Conservation (phyloP, 129 eudicot species). For the Flaveria bidentis region DNA sequence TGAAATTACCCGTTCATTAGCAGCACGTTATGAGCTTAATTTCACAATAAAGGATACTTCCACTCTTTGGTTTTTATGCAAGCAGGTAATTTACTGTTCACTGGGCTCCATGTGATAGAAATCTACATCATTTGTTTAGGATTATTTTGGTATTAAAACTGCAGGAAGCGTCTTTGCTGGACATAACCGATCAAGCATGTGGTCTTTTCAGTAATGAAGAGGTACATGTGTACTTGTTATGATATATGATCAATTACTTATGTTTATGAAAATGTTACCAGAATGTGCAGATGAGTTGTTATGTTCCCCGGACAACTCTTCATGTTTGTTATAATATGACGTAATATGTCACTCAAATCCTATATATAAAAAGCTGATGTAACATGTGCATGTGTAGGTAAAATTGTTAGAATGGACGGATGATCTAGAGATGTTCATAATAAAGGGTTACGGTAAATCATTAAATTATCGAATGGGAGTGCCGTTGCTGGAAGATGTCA, state of each 20-base stretch:
- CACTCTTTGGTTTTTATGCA: constrained; percentile 89
- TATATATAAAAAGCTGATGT: constrained; percentile 10
- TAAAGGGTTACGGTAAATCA: constrained; percentile 93
- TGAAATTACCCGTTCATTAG: constrained; percentile 59
- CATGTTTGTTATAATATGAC: constrained; percentile 6
- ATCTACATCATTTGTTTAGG: not conserved
- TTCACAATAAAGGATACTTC: constrained; percentile 70
- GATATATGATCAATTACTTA: not conserved
- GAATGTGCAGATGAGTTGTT: constrained; percentile 15
- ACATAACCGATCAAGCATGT: constrained; percentile 87
- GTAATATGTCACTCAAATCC: not conserved
- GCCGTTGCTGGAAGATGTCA: constrained; percentile 83
- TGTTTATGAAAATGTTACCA: constrained; percentile 8
- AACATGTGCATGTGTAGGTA: constrained; percentile 47
- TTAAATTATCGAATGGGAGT: constrained; percentile 96
- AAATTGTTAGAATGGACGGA: constrained; percentile 92
- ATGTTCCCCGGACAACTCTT: not conserved
- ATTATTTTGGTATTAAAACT: not conserved
- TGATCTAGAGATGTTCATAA: constrained; percentile 80
- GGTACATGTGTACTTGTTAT: constrained; percentile 45
- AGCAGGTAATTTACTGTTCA: constrained; percentile 57
- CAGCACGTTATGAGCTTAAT: constrained; percentile 58
- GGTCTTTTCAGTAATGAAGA: constrained; percentile 72
- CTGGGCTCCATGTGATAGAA: not conserved
- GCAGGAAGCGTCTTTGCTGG: constrained; percentile 85